Evolutionary conservation across 164 flowering plant species (phyloP), one percentile per base, ranked within the genome.

Genomic region (Liriodendron chinense): DNA sequence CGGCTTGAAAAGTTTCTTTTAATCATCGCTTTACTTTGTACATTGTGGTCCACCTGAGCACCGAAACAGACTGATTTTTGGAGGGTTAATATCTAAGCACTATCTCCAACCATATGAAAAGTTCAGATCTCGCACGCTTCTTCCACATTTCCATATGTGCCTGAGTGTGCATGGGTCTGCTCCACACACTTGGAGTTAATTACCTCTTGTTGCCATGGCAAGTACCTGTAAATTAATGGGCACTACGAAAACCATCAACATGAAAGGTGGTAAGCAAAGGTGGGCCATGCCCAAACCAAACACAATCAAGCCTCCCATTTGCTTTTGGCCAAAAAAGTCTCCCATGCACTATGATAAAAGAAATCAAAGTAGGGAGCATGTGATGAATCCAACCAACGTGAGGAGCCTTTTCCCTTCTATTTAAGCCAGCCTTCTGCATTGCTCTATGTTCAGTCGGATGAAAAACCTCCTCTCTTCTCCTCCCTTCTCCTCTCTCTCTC

Each of bases 361-460:
- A 70, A 74, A 77, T 16, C 0, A 53, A 53, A 53, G 59, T 53
- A 13, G 78, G 65, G 49, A 65, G 68, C 74, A 82, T 74, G 78
- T 76, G 80, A 59, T 65, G 24, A 73, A 78, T 67, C 63, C 77
- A 68, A 48, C 78, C 69, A 56, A 76, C 73, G 22, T 65, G 7
- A 23, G 67, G 76, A 25, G n/a, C 49, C n/a, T 76, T 65, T 69
- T 28, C 65, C 25, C 22, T 65, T 79, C 77, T 86, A 88, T 83
- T 81, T 79, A 86, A 83, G 1, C 18, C 80, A 47, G 16, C 43
- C 47, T 23, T 23, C 74, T 63, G 74, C 75, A 76, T 74, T 80
- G 80, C 83, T 77, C 78, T 75, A 80, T 65, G 82, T 73, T 86
- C 87, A 75, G 82, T 79, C 86, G 72, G 64, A 76, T 84, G 79